phyloP scores from a whole-genome alignment of 306 rosid species.

The Heteromeles arbutifolia region DNA sequence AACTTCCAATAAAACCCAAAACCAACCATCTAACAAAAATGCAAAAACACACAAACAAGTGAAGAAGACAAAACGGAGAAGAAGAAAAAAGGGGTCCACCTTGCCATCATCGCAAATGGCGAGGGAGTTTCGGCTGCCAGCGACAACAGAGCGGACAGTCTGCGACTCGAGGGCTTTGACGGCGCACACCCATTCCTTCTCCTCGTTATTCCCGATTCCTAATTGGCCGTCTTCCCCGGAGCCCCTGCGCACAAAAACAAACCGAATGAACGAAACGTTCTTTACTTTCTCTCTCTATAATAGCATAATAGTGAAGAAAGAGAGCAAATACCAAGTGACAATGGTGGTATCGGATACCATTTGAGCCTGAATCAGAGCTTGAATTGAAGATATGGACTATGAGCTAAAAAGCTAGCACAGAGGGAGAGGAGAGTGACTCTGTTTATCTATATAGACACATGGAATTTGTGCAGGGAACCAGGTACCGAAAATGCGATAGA shows the following conservation, averaged over 20 bases:
- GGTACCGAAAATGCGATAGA: neutral
- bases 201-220: conserved; percentile 79
- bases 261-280: neutral
- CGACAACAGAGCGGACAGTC: conserved; percentile 67
- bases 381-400: neutral
- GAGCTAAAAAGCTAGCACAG: neutral
- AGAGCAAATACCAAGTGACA: neutral
- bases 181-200: conserved; percentile 56
- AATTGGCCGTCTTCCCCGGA: conserved; percentile 96
- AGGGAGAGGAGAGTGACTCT: neutral
- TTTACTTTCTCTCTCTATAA: neutral
- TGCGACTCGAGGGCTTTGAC: conserved; percentile 46
- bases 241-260: conserved; percentile 49
- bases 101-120: conserved; percentile 83
- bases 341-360: neutral
- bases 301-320: neutral
- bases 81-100: conserved; percentile 21
- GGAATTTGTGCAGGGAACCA: neutral
- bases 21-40: neutral
- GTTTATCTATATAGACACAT: neutral
- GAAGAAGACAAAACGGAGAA: neutral
- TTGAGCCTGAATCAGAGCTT: neutral
- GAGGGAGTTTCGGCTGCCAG: conserved; percentile 94
- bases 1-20: neutral
- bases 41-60: neutral